Conservation (phyloP, 176 grass and related monocot species). For the Saccharum officinarum region DNA sequence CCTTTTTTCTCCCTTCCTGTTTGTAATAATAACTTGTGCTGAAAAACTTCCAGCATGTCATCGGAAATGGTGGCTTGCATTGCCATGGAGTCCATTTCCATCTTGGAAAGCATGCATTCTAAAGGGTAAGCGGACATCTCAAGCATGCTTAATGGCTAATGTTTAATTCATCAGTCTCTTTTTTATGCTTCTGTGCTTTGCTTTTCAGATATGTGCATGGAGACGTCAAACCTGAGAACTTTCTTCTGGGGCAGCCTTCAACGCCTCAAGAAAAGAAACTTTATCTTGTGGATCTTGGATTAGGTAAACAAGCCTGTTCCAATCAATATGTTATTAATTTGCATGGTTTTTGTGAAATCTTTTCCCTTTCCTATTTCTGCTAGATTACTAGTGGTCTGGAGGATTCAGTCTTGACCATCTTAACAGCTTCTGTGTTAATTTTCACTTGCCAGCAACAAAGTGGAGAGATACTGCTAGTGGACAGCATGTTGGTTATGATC, state of each 20-base stretch:
- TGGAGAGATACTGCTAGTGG: slow-evolving; percentile 72
- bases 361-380: neutral
- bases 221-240: slow-evolving; percentile 89
- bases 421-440: slow-evolving; percentile 24
- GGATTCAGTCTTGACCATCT: slow-evolving; percentile 2
- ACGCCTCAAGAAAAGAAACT: slow-evolving; percentile 90
- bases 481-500: slow-evolving; percentile 76
- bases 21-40: slow-evolving; percentile 27
- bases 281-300: slow-evolving; percentile 91
- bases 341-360: neutral
- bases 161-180: neutral
- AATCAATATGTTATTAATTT: slow-evolving; percentile 9
- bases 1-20: neutral
- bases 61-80: slow-evolving; percentile 91
- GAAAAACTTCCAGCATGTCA: slow-evolving; percentile 64
- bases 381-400: slow-evolving; percentile 8
- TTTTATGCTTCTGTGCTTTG: neutral
- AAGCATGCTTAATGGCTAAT: slow-evolving; percentile 11
- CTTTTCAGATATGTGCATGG: slow-evolving; percentile 81
- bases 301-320: slow-evolving; percentile 60
- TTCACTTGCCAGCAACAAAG: slow-evolving; percentile 64
- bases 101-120: slow-evolving; percentile 84
- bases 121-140: slow-evolving; percentile 55
- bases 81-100: slow-evolving; percentile 77
- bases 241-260: slow-evolving; percentile 81